A percentile compares a stretch with the other conserved stretches of the same genome.
Conservation (phyloP, 768 basidiomycete species). For the Rhizopogon roseolus region DNA sequence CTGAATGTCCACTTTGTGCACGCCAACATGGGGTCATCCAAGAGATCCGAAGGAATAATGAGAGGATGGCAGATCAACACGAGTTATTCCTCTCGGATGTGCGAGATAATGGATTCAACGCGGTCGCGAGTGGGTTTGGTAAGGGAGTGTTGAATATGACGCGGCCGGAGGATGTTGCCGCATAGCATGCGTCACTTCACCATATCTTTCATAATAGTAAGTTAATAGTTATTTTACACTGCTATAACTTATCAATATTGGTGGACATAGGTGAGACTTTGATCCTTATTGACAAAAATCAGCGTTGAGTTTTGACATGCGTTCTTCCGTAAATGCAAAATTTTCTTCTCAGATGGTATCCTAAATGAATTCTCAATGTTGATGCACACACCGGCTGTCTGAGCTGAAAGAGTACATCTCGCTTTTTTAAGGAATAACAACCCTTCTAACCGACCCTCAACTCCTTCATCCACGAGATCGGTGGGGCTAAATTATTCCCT, state of each 20-base stretch:
- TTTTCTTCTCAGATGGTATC: not conserved
- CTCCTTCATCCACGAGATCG: no score
- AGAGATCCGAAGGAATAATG: conserved; percentile 86
- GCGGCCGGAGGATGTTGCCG: conserved; percentile 18
- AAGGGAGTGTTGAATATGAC: conserved; percentile 50
- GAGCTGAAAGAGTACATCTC: no score
- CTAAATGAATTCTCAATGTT: not conserved
- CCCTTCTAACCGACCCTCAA: no score
- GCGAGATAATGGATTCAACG: conserved; percentile 62
- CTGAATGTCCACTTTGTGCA: conserved; percentile 87
- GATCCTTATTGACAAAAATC: not conserved
- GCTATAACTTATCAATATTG: not conserved
- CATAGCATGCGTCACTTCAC: conserved; percentile 1
- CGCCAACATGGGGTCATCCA: conserved; percentile 84
- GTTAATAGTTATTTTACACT: not conserved
- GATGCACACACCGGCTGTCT: not conserved
- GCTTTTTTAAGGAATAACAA: no score
- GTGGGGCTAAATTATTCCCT: no score
- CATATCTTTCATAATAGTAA: not conserved
- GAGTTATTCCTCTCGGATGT: conserved; percentile 77
- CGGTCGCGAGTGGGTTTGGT: conserved; percentile 67
- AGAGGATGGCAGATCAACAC: conserved; percentile 75
- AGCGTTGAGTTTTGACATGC: not conserved
- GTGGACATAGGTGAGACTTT: not conserved
- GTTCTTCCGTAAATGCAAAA: not conserved